These are phyloP conservation scores for Penstemon barbatus DNA, from an alignment of 257 asterid species.

Conservation along the genomic window DNA sequence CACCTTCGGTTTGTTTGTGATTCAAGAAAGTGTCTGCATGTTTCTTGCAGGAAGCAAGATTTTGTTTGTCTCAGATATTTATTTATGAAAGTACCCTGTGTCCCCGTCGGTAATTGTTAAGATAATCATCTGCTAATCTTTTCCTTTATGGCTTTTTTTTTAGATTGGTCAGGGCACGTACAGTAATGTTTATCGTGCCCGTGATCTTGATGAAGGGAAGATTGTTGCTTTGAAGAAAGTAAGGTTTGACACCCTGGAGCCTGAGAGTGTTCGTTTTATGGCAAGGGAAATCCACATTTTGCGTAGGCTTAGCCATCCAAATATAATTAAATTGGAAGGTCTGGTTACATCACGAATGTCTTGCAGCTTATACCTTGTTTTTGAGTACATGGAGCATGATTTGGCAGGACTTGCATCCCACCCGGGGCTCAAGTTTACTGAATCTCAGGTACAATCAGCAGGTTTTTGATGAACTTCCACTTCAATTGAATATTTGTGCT, in stretches of 20 bases:
- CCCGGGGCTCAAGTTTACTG: constrained; percentile 80
- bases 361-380: constrained; percentile 89
- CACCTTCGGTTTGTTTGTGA: constrained; percentile 17
- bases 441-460: constrained; percentile 67
- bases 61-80: not conserved
- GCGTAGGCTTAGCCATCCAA: constrained; percentile 88
- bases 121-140: constrained; percentile 18
- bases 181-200: constrained; percentile 92
- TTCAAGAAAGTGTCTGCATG: constrained; percentile 13
- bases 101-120: not conserved
- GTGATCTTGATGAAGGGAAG: constrained; percentile 87
- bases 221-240: constrained; percentile 92
- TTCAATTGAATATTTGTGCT: not conserved
- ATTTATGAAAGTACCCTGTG: not conserved
- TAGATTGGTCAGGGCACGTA: constrained; percentile 98
- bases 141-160: constrained; percentile 21
- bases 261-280: constrained; percentile 96
- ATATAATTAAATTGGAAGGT: constrained; percentile 87
- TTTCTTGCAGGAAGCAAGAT: not conserved
- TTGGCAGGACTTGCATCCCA: constrained; percentile 89
- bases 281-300: constrained; percentile 93
- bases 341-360: constrained; percentile 94
- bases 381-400: constrained; percentile 98
- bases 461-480: constrained; percentile 7
- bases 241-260: constrained; percentile 92